Base-by-base conservation (phyloP, 257 asterid species). In the Ilex aquifolium region DNA sequence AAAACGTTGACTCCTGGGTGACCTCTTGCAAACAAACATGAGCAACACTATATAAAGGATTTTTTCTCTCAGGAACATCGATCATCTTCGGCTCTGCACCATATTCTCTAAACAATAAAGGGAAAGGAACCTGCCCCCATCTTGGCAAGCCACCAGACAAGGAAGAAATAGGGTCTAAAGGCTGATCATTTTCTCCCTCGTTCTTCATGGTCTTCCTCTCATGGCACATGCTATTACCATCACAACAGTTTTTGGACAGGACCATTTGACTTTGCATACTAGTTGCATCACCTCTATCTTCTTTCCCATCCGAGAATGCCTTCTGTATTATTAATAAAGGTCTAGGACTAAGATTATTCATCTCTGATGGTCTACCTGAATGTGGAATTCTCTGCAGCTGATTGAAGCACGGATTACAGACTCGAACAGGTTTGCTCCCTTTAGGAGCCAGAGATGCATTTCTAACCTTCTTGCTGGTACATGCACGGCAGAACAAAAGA, bases 61-160 rank as follows among this genome's bases (percentile, higher is more conserved):
- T 65, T 57, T 69, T 68, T 48, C 2, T 36, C 42, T 7, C 69
- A 69, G 29, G 71, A 46, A 64, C 53, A 27, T 53, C 27, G 57
- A 61, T 44, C 59, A 29, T 21, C 46, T 49, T 29, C 10, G 63
- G 60, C 40, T 32, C 75, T 64, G 49, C 50, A 42, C 46, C 39
- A 27, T 57, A 8, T 51, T 63, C 69, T 61, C 36, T 66, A 66
- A 80, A 80, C 36, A 56, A 29, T 67, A 61, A 75, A 17, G 86
- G 83, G 60, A 79, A 74, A 40, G 77, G 59, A 15, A 80, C 86
- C 13, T 66, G 76, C 10, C 83, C 86, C 86, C 83, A 80, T 65
- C 86, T 74, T 11, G 74, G 74, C 51, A 71, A 58, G 52, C 56
- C 65, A 55, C 65, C 72, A 5, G 55, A 49, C 29, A 46, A 52